phyloP scores from a whole-genome alignment of 305 asterid genomes.

The Fraxinus sp. region DNA sequence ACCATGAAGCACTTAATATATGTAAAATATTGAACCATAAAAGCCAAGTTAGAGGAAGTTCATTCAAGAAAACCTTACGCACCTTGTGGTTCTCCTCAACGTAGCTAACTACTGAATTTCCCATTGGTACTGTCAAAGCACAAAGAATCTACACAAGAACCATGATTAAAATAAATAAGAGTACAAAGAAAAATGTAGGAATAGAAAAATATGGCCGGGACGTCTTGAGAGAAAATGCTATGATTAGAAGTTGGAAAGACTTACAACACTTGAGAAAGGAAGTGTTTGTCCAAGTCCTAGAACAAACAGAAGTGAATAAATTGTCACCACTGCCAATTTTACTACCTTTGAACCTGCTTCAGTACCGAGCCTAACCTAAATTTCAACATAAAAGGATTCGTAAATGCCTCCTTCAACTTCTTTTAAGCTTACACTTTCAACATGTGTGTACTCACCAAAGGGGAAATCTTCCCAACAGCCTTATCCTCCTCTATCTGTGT shows the following conservation, averaged over 20 bases:
- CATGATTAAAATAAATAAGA: background rate
- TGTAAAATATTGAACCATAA: background rate
- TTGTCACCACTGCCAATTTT: slow-evolving; percentile 45
- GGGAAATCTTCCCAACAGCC: slow-evolving; percentile 82
- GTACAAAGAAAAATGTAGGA: background rate
- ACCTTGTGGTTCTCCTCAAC: slow-evolving; percentile 65
- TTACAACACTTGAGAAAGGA: slow-evolving; percentile 69
- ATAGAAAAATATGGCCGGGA: background rate
- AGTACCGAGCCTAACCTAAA: slow-evolving; percentile 81
- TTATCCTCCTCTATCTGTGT: slow-evolving; percentile 73
- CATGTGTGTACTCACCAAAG: slow-evolving; percentile 60
- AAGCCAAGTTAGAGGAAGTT: background rate
- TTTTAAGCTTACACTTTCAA: slow-evolving; percentile 4
- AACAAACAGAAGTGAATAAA: slow-evolving; percentile 54
- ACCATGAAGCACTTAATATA: background rate
- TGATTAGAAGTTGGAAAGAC: slow-evolving; percentile 16
- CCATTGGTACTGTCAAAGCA: slow-evolving; percentile 67
- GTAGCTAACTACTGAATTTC: slow-evolving; percentile 49
- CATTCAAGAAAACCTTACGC: background rate
- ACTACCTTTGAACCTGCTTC: slow-evolving; percentile 62
- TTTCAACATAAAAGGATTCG: slow-evolving; percentile 11
- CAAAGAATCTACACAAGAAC: slow-evolving; percentile 56
- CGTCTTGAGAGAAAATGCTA: background rate
- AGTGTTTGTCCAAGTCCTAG: slow-evolving; percentile 65
- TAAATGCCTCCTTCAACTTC: slow-evolving; percentile 1